Evolutionary conservation across 371 early-diverging fungal species (phyloP), one percentile per base, ranked within the genome.

Genomic region (Mucor velutinosus): DNA sequence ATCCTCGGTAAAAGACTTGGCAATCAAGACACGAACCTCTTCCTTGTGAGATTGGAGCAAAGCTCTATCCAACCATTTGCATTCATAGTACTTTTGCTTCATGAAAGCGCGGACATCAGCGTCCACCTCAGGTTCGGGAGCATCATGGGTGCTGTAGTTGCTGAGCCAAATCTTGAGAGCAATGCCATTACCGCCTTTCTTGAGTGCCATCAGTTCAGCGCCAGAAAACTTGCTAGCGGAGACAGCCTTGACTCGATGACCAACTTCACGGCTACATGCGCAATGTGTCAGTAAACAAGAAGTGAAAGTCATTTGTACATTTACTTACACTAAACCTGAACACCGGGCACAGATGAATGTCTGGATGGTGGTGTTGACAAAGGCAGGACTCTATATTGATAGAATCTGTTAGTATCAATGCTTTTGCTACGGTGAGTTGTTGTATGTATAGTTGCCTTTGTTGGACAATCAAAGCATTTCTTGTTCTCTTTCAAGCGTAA

Each of bases 211-310:
- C 0, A 86, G 72, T 65, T 90, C 89, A 23, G 82, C 76, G 15
- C 80, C 76, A 23, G 88, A 81, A 56, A 89, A 90, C 3, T 76
- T 84, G 23, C 89, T 89, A 4, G 88, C 87, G 8, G 87, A 85
- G 51, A 89, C 80, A 51, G 90, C 88, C 60, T 90, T 90, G 55
- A 90, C 86, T 55, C 90, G 81, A 75, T 88, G 87, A 37, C 85
- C 88, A 32, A 89, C 78, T 67, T 89, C 87, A 23, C 90, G 89
- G 51, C 89, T 89, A 66, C 2, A 23, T 17, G n/a, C 7, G 11
- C 21, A 32, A n/a, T 45, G 19, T 45, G 19, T 45, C 8, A 37
- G 37, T 35, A 7, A 7, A 1, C 11, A 14, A 45, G 21, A 47
- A 0, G 23, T 3, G n/a, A 21, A 14, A 3, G 14, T 11, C 11